Conservation (phyloP, 129 eudicot species). For the Gnaphalium uliginosum region DNA sequence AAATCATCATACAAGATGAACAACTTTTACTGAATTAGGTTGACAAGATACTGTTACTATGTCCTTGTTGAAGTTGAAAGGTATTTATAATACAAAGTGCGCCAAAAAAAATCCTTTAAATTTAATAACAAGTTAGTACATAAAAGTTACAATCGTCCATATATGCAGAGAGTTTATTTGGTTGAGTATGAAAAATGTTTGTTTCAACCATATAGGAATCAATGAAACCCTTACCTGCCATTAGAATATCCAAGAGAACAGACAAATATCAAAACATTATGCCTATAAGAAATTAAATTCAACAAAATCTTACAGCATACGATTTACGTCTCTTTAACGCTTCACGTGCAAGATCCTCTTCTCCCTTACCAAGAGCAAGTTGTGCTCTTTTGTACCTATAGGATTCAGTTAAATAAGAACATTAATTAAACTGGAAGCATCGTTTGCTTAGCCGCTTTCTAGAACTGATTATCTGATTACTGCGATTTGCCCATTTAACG, state of each 20-base stretch:
- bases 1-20: background rate
- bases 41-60: background rate
- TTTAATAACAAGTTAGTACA: background rate
- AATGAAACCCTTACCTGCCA: background rate
- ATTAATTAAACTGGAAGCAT: background rate
- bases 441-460: background rate
- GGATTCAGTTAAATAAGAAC: conserved; percentile 10
- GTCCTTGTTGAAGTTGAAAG: background rate
- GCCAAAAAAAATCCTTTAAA: background rate
- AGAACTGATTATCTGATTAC: background rate
- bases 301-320: conserved; percentile 90
- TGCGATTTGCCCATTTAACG: background rate
- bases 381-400: conserved; percentile 90
- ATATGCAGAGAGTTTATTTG: background rate
- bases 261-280: conserved; percentile 9
- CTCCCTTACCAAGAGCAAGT: conserved; percentile 94
- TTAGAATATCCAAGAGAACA: background rate
- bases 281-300: background rate
- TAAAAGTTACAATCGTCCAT: background rate
- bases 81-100: too few relatives aligned
- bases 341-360: conserved; percentile 99
- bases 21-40: background rate
- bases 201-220: background rate
- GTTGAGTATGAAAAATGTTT: background rate
- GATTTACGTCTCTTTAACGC: conserved; percentile 97